These are phyloP conservation scores for Staphylotrichum longicolle DNA, from an alignment of 495 filamentous ascomycete species.

Conservation along the genomic window DNA sequence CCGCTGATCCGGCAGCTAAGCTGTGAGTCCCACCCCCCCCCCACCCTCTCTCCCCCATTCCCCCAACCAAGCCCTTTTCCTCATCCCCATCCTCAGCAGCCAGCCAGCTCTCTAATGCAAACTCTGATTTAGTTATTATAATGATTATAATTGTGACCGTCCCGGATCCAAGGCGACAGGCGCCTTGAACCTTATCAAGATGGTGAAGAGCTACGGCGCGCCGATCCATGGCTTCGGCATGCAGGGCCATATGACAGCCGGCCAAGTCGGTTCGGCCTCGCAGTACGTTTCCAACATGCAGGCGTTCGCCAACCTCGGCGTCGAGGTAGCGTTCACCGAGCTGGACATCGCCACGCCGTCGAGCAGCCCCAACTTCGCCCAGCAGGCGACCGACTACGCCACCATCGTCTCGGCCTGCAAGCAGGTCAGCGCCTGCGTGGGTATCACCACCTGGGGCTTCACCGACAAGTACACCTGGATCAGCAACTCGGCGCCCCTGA, in stretches of 20 bases:
- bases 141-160: conserved; percentile 65
- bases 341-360: conserved; percentile 53
- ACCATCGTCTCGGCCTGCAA: conserved; percentile 46
- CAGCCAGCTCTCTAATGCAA: too few relatives aligned
- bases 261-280: conserved; percentile 45
- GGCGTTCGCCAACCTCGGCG: conserved; percentile 47
- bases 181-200: conserved; percentile 53
- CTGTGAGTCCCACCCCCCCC: conserved; percentile 41
- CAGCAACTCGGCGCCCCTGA: conserved; percentile 48
- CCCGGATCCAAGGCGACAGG: conserved; percentile 36
- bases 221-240: conserved; percentile 65
- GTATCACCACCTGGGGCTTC: conserved; percentile 66
- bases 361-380: conserved; percentile 44
- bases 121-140: too few relatives aligned
- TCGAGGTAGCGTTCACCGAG: conserved; percentile 62
- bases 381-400: conserved; percentile 45
- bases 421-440: conserved; percentile 56
- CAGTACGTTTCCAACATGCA: conserved; percentile 49
- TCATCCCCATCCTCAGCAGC: too few relatives aligned
- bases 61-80: too few relatives aligned
- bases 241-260: conserved; percentile 60
- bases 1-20: conserved; percentile 57
- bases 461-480: conserved; percentile 58
- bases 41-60: too few relatives aligned
- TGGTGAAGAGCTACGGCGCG: conserved; percentile 50